Evolutionary conservation across 2,329 filamentous ascomycete species (phyloP), one percentile per base, ranked within the genome.

Genomic region (Fusarium sp.): DNA sequence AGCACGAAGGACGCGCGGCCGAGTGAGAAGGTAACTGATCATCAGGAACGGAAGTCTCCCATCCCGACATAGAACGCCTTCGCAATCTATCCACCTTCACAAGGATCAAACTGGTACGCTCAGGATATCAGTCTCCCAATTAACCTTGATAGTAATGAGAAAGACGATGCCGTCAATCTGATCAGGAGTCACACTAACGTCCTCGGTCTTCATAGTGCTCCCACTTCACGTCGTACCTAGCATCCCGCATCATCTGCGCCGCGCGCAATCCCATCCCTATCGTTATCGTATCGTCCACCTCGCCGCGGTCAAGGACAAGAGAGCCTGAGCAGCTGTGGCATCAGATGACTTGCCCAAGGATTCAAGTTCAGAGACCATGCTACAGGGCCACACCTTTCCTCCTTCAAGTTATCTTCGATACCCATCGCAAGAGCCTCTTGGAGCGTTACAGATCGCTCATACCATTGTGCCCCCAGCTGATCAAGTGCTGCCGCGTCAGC

Each of bases 1-100:
- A 16, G 2, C 2, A 29, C 6, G 7, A n/a, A 31, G 15, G 7
- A 1, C 12, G 3, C 21, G 12, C 10, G 5, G 10, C 7, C 2
- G 1, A n/a, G 3, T 48, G 15, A n/a, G 21, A 6, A 7, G 3
- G 7, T 48, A 27, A 23, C 45, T 23, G 21, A 3, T 18, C 3
- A 1, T 5, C 7, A 12, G 10, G 15, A 12, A 23, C 18, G 6
- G 7, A 5, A 9, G 10, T 49, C 27, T 5, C 15, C 8, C 3
- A 3, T 19, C 7, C 5, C 5, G 3, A 23, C 4, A 15, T 9
- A 5, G 2, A 15, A 19, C 4, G 16, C 9, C 3, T 25, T 7
- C 9, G 6, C 16, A 25, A 5, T 5, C 16, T 5, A 1, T 8
- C n/a, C 12, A 11, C 18, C 3, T 35, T 35, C 12, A 4, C 1